These are phyloP conservation scores for Myxozyma nipponensis DNA, from an alignment of 805 yeast genomes.

Conservation along the genomic window DNA sequence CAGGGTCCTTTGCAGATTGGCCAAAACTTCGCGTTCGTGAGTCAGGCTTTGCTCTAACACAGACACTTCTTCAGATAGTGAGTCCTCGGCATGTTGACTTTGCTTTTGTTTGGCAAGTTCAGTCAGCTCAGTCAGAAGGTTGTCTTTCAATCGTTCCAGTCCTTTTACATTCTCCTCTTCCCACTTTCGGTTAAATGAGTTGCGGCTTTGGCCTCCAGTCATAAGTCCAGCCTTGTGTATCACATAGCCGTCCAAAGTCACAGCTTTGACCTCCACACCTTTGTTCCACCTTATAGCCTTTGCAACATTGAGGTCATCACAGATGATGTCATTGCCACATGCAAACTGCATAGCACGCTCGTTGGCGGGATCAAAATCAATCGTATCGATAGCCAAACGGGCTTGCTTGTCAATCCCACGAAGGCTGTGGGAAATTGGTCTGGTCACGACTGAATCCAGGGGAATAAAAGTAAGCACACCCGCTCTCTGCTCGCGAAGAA, in stretches of 20 bases:
- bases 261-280: slow-evolving; percentile 57
- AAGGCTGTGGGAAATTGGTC: slow-evolving; percentile 50
- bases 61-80: slow-evolving; percentile 54
- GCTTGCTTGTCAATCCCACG: slow-evolving; percentile 45
- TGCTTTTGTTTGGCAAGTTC: slow-evolving; percentile 47
- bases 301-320: slow-evolving; percentile 68
- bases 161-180: slow-evolving; percentile 46
- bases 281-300: slow-evolving; percentile 66
- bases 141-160: slow-evolving; percentile 50
- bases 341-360: slow-evolving; percentile 78
- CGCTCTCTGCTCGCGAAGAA: slow-evolving; percentile 75
- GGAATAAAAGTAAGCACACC: slow-evolving; percentile 90
- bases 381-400: slow-evolving; percentile 68
- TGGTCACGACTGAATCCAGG: slow-evolving; percentile 65
- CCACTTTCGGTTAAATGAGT: slow-evolving; percentile 55
- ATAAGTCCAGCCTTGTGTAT: slow-evolving; percentile 83
- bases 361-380: slow-evolving; percentile 60
- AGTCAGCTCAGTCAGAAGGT: slow-evolving; percentile 49
- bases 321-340: slow-evolving; percentile 73
- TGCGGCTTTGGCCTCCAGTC: slow-evolving; percentile 80
- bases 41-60: slow-evolving; percentile 41
- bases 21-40: slow-evolving; percentile 34
- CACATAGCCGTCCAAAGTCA: slow-evolving; percentile 77
- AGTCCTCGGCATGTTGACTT: slow-evolving; percentile 54
- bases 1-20: slow-evolving; percentile 20